phyloP scores from a whole-genome alignment of 2,329 filamentous ascomycete species.

The Pyrenophora teres region DNA sequence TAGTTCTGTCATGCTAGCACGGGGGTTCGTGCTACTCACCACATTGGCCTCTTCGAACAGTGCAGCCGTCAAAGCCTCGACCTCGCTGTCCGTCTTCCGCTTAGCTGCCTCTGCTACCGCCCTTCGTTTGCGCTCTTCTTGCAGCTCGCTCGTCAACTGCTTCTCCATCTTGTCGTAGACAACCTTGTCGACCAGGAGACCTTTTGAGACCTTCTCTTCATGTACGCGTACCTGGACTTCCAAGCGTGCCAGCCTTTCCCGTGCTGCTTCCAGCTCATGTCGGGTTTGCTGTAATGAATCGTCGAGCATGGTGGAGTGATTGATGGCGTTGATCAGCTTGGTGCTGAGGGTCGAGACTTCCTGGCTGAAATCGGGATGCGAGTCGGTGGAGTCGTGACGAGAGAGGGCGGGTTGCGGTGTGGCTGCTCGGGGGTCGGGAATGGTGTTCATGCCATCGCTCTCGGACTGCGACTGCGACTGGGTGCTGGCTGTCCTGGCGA shows the following conservation, averaged over 20 bases:
- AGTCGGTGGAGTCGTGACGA: constrained; percentile 53
- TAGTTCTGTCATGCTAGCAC: not conserved
- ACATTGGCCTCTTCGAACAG: constrained; percentile 98
- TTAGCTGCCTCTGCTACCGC: constrained; percentile 65
- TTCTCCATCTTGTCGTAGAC: constrained; percentile 65
- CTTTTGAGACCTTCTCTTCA: constrained; percentile 70
- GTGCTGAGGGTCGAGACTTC: constrained; percentile 91
- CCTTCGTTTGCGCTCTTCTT: constrained; percentile 49
- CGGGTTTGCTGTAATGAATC: constrained; percentile 82
- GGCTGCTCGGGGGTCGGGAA: constrained; percentile 60
- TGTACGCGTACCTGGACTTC: constrained; percentile 73
- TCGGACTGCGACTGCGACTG: constrained; percentile 48
- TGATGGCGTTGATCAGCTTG: constrained; percentile 96
- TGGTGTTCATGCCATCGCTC: constrained; percentile 68
- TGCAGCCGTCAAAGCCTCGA: constrained; percentile 86
- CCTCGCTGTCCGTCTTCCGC: constrained; percentile 86
- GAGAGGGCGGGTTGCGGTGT: constrained; percentile 43
- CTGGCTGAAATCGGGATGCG: constrained; percentile 65
- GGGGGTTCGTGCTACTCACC: constrained; percentile 47
- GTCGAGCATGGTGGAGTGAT: constrained; percentile 90
- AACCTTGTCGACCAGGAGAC: constrained; percentile 75
- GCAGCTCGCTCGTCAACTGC: constrained; percentile 48
- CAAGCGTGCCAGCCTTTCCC: constrained; percentile 68
- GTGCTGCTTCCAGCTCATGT: constrained; percentile 78
- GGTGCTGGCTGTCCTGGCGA: constrained; percentile 38